Conservation (phyloP, 139 green algal species). For the Haematococcus lacustris region DNA sequence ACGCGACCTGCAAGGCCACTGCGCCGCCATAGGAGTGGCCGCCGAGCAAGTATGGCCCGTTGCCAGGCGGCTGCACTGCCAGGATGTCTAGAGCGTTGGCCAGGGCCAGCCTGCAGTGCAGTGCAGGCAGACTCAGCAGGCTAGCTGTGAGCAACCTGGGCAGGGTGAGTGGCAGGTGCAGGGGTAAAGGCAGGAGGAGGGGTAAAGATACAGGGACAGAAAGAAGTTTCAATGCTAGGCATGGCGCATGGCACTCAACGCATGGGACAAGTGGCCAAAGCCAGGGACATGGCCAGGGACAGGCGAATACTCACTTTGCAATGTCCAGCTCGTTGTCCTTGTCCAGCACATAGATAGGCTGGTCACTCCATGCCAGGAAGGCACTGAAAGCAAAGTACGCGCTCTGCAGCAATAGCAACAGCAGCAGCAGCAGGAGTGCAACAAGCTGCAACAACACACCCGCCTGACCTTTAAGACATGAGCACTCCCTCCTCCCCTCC, state of each 20-base stretch:
- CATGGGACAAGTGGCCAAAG: too few relatives aligned
- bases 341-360: constrained; percentile 87
- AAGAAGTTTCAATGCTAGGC: too few relatives aligned
- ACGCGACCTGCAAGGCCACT: constrained; percentile 74
- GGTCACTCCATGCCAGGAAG: constrained; percentile 42
- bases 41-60: constrained; percentile 70
- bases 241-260: too few relatives aligned
- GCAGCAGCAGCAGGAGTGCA: constrained; percentile 30
- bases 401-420: constrained; percentile 36
- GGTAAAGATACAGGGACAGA: too few relatives aligned
- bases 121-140: not conserved
- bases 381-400: constrained; percentile 63
- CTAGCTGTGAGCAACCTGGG: not conserved
- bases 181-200: too few relatives aligned
- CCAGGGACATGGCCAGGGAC: too few relatives aligned
- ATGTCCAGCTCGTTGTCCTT: constrained; percentile 88
- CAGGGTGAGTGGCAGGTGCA: too few relatives aligned
- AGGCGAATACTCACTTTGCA: constrained; percentile 20
- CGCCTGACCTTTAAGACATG: too few relatives aligned
- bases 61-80: constrained; percentile 59
- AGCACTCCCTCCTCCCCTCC: too few relatives aligned
- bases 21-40: constrained; percentile 80
- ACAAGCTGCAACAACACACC: too few relatives aligned
- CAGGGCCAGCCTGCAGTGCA: constrained; percentile 40
- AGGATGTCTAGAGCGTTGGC: constrained; percentile 74